Evolutionary conservation across 768 basidiomycete genomes (phyloP).

Genomic region (Pisolithus orientalis): DNA sequence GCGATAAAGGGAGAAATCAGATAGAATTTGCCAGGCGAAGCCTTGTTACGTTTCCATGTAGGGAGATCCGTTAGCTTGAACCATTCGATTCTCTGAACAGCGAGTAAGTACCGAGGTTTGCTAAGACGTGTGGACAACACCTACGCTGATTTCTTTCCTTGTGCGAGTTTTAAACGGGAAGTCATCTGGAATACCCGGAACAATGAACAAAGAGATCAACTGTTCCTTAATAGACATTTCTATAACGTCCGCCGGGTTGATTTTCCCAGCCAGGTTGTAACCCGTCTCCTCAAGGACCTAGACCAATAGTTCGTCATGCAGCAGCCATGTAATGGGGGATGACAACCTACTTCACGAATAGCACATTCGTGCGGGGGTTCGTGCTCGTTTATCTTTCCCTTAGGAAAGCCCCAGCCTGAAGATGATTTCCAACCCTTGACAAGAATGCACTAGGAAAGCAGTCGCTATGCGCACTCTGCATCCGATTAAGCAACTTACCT

Average conservation of each 20-base stretch:
- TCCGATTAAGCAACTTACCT: constrained; percentile 45
- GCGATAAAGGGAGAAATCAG: constrained; percentile 90
- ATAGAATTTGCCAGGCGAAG: constrained; percentile 78
- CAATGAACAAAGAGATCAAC: constrained; percentile 84
- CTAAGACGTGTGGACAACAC: constrained; percentile 17
- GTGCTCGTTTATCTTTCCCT: constrained; percentile 98
- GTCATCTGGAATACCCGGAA: constrained; percentile 82
- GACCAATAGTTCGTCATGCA: constrained; percentile 8
- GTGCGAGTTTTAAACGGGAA: constrained; percentile 90
- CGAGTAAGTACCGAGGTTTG: constrained; percentile 2
- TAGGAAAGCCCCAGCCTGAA: constrained; percentile 98
- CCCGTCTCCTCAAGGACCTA: constrained; percentile 98
- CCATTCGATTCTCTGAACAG: constrained; percentile 88
- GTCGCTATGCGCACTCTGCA: constrained; percentile 7
- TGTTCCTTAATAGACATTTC: constrained; percentile 88
- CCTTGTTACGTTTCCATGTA: constrained; percentile 81
- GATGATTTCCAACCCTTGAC: constrained; percentile 98
- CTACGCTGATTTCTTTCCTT: constrained; percentile 95
- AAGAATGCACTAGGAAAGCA: constrained; percentile 68
- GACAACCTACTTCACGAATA: constrained; percentile 70
- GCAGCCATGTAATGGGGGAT: neutral
- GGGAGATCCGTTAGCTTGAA: constrained; percentile 85
- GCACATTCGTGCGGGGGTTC: constrained; percentile 84
- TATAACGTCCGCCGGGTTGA: constrained; percentile 65
- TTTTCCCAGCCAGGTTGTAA: constrained; percentile 71